Evolutionary conservation across 768 basidiomycete genomes (phyloP), one percentile per base, ranked within the genome.

Genomic region (Naganishia antarctica): DNA sequence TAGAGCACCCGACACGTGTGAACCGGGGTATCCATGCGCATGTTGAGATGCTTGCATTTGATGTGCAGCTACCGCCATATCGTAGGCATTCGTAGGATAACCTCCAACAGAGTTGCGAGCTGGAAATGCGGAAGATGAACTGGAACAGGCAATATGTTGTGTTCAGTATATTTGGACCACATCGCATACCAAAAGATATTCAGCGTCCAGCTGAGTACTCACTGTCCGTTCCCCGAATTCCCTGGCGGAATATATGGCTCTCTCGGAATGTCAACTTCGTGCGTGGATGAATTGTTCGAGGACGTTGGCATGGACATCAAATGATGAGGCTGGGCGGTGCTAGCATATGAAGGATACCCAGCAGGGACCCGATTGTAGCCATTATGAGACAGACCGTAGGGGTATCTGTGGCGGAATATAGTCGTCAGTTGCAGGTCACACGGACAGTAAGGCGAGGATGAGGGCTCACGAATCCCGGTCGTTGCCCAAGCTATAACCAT

Each of bases 21-120:
- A 53, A 12, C 53, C 53, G 13, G 53, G 53, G 18, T 57, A 57
- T 4, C 21, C 53, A 18, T 57, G 53, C 3, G 31, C 53, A 57
- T 57, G 53, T 37, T 57, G 53, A 26, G 53, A 57, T 25, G 53
- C 53, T 25, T 57, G 53, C 53, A 57, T 23, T 18, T 57, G 53
- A 6, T 57, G 53, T 21, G 53, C 53, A 8, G 53, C 53, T 12
- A 57, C 53, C 37, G 53, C 53, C 53, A 57, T 57, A 21, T 57
- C 31, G 37, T 57, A 57, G 23, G 53, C 53, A 16, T 57, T 57
- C 16, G 53, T 34, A 18, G 32, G 53, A 26, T 57, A 57, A 9
- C 34, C 34, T 37, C 32, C 37, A 25, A 40, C 34, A 26, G 53
- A 32, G 23, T n/a, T 11, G 37, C 53, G 53, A 6, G 53, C 18